Conservation (phyloP, 208 protist genomes). For the Wallacemonas sp. region DNA sequence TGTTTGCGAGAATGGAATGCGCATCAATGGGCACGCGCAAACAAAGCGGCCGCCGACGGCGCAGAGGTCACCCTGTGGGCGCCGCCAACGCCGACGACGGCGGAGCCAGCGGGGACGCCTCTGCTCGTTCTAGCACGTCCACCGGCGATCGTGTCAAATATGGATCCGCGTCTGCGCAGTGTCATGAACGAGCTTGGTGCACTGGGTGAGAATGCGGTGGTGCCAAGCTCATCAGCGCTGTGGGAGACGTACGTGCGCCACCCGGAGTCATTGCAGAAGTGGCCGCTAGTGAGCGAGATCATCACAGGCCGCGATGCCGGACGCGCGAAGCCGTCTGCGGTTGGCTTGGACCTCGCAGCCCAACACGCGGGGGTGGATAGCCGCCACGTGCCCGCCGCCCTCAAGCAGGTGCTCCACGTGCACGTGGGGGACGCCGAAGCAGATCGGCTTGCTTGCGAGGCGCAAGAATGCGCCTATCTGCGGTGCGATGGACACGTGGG, state of each 20-base stretch:
- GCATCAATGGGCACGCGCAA: not conserved
- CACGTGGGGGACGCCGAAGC: slow-evolving; percentile 68
- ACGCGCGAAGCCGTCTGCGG: slow-evolving; percentile 61
- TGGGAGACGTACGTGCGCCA: not conserved
- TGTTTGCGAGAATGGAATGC: slow-evolving; percentile 35
- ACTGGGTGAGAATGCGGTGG: not conserved
- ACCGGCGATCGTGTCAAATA: slow-evolving; percentile 55
- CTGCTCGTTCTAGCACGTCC: slow-evolving; percentile 23
- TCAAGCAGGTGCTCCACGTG: slow-evolving; percentile 20
- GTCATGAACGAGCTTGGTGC: slow-evolving; percentile 38
- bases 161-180: slow-evolving; percentile 23
- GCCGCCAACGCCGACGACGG: not conserved
- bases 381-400: not conserved
- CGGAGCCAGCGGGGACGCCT: not conserved
- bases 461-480: slow-evolving; percentile 49
- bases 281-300: slow-evolving; percentile 34
- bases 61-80: not conserved
- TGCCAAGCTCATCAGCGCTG: not conserved
- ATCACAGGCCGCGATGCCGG: slow-evolving; percentile 40
- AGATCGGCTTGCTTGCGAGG: slow-evolving; percentile 43
- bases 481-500: slow-evolving; percentile 36
- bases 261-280: not conserved
- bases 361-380: slow-evolving; percentile 8
- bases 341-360: slow-evolving; percentile 29
- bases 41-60: not conserved